These are phyloP conservation scores for Cyanodermella asteris DNA, from an alignment of 2,329 filamentous ascomycete genomes.

Conservation along the genomic window DNA sequence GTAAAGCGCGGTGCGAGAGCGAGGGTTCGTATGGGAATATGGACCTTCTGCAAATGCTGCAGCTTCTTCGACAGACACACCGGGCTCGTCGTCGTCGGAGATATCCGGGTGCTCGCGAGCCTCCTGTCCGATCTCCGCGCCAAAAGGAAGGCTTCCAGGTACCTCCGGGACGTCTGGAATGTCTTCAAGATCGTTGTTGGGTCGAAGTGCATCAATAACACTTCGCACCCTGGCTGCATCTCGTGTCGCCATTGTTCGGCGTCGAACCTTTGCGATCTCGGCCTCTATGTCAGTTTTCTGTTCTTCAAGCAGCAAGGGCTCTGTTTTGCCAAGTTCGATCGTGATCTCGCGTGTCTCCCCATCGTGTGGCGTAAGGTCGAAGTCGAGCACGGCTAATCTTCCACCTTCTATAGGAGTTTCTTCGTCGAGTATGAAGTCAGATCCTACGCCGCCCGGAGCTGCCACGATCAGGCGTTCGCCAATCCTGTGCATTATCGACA, in stretches of 20 bases:
- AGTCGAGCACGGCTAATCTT: slow-evolving; percentile 50
- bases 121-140: no score
- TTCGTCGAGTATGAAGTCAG: slow-evolving; percentile 44
- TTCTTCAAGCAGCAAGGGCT: slow-evolving; percentile 50
- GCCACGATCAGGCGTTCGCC: slow-evolving; percentile 39
- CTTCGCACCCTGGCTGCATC: slow-evolving; percentile 25
- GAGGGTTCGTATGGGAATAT: slow-evolving; percentile 50
- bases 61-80: slow-evolving; percentile 10
- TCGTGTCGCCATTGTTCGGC: slow-evolving; percentile 44
- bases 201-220: slow-evolving; percentile 8
- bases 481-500: slow-evolving; percentile 29
- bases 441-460: slow-evolving; percentile 44
- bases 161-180: no score
- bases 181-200: no score
- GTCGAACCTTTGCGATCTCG: slow-evolving; percentile 57
- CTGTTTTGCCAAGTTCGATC: slow-evolving; percentile 51
- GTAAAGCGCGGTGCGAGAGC: slow-evolving; percentile 46
- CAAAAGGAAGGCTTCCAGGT: no score
- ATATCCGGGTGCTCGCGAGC: no score
- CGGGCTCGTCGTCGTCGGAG: no score
- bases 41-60: slow-evolving; percentile 46
- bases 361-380: slow-evolving; percentile 38
- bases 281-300: slow-evolving; percentile 52
- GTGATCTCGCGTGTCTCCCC: slow-evolving; percentile 36
- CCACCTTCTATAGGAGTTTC: slow-evolving; percentile 61